A percentile compares a stretch with the other conserved stretches of the same genome.
These are phyloP conservation scores for Hanseniaspora thailandica DNA, from an alignment of 805 yeast species.

Conservation along the genomic window DNA sequence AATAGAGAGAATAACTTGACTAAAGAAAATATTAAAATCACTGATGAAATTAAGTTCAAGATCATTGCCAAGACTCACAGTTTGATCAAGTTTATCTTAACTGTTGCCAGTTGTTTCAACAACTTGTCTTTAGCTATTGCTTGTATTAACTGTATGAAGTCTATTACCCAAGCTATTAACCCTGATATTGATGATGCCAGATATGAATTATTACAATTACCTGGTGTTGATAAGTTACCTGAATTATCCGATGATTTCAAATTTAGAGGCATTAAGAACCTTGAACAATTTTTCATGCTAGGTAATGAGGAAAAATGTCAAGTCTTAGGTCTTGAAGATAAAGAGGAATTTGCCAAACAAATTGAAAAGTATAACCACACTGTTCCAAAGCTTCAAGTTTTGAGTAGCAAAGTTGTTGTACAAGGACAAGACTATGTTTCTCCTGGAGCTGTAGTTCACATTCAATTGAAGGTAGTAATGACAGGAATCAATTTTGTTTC, in stretches of 20 bases:
- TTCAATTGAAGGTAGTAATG: conserved; percentile 55
- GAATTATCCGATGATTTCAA: conserved; percentile 25
- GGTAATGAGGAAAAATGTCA: conserved; percentile 44
- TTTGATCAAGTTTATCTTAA: conserved; percentile 60
- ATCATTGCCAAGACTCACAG: conserved; percentile 54
- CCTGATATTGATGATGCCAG: conserved; percentile 27
- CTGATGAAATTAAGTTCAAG: conserved; percentile 35
- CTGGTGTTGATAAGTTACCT: conserved; percentile 46
- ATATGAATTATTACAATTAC: conserved; percentile 67
- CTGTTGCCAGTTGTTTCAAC: conserved; percentile 72
- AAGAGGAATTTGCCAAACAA: conserved; percentile 33
- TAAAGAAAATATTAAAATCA: conserved; percentile 26
- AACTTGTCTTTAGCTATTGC: conserved; percentile 50
- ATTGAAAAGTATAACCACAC: conserved; percentile 47
- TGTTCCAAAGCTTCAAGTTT: conserved; percentile 56
- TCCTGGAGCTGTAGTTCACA: conserved; percentile 61
- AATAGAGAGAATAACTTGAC: conserved; percentile 35
- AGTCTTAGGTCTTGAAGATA: conserved; percentile 40
- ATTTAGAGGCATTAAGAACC: conserved; percentile 22
- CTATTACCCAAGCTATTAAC: conserved; percentile 64
- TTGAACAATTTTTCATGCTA: conserved; percentile 58
- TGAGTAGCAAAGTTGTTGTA: conserved; percentile 65
- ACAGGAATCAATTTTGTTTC: conserved; percentile 32
- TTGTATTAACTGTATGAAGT: conserved; percentile 56
- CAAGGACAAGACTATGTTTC: conserved; percentile 73